A percentile compares a stretch with the other conserved stretches of the same genome.
phyloP scores from a whole-genome alignment of 495 filamentous ascomycete genomes.

The Xylaria cubensis region DNA sequence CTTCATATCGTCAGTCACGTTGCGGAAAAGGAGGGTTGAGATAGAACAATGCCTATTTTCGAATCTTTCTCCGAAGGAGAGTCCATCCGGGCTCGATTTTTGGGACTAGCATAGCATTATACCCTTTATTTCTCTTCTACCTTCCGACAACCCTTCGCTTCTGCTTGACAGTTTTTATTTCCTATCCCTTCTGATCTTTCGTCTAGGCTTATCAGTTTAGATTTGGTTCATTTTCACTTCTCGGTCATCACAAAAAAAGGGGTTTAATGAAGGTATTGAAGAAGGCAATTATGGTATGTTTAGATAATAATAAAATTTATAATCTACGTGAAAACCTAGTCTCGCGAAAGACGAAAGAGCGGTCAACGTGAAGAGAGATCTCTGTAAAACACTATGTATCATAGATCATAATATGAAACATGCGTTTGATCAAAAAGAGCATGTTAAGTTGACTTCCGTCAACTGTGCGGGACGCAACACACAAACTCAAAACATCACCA shows the following conservation, averaged over 20 bases:
- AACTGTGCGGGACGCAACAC: too few relatives aligned
- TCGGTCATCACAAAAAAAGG: not conserved
- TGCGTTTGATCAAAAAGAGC: too few relatives aligned
- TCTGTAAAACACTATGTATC: not conserved
- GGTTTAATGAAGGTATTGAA: not conserved
- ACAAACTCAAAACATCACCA: too few relatives aligned
- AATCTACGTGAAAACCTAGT: not conserved
- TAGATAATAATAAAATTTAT: slow-evolving; percentile 11
- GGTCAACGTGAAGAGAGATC: not conserved
- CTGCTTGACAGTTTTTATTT: too few relatives aligned
- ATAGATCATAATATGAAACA: too few relatives aligned
- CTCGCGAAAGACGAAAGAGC: too few relatives aligned
- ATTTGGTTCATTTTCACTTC: not conserved
- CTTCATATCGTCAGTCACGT: not conserved
- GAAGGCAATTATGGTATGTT: not conserved
- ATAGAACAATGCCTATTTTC: not conserved
- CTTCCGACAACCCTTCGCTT: not conserved
- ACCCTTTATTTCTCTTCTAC: slow-evolving; percentile 18
- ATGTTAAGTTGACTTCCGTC: too few relatives aligned
- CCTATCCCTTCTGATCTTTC: not conserved
- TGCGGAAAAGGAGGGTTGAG: not conserved
- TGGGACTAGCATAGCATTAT: slow-evolving; percentile 22
- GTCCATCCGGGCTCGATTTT: not conserved
- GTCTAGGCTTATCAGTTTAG: not conserved
- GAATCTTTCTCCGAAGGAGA: not conserved